Conservation (phyloP, 139 green algal species). For the Chlorella sp. region DNA sequence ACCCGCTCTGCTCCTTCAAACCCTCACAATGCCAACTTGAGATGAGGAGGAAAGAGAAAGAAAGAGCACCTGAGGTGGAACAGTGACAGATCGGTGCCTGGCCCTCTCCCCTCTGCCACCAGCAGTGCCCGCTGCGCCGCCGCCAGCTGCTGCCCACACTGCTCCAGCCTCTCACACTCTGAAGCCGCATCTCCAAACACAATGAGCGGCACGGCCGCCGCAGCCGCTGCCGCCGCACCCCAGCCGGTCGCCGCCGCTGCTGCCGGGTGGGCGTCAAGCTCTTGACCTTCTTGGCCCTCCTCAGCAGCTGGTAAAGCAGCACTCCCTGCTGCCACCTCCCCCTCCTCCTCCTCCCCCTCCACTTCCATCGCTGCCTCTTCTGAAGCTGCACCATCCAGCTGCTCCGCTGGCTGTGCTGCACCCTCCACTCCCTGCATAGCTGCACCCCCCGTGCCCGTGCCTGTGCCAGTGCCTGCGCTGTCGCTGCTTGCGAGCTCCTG, state of each 20-base stretch:
- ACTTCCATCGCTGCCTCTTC: not conserved
- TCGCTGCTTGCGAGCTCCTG: not conserved
- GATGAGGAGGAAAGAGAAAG: too few species aligned
- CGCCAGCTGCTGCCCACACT: constrained; percentile 36
- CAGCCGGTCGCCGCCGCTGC: not conserved
- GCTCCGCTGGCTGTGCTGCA: not conserved
- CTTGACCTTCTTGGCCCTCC: not conserved
- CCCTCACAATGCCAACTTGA: too few species aligned
- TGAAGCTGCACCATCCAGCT: not conserved
- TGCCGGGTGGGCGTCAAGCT: not conserved
- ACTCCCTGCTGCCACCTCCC: too few species aligned
- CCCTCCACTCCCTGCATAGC: not conserved
- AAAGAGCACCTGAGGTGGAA: constrained; percentile 24
- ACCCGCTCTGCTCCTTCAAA: too few species aligned
- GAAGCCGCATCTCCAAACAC: not conserved
- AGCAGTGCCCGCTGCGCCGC: constrained; percentile 33
- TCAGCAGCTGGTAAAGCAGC: not conserved
- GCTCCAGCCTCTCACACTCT: constrained; percentile 37
- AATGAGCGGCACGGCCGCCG: not conserved
- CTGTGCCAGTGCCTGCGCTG: not conserved
- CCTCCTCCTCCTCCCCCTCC: not conserved
- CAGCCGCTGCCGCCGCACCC: not conserved
- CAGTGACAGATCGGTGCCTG: not conserved
- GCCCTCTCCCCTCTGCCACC: constrained; percentile 20
- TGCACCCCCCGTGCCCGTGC: too few species aligned